phyloP scores from a whole-genome alignment of 2,329 filamentous ascomycete genomes.

The Diplodia sapinea region DNA sequence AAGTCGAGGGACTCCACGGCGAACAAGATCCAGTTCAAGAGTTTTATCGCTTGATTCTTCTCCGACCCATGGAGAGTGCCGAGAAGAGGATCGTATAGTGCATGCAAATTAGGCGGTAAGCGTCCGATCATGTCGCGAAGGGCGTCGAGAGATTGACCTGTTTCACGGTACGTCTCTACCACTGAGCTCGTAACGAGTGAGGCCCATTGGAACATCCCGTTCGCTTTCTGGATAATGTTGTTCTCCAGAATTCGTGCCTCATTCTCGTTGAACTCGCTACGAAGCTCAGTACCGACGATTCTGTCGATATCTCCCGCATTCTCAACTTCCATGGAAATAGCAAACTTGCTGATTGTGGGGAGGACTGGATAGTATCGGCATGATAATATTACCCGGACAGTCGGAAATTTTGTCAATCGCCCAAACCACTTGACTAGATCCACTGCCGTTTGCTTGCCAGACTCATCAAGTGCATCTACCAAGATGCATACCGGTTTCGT shows the following conservation, averaged over 20 bases:
- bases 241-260: neutral
- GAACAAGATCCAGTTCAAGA: neutral
- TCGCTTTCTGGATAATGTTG: neutral
- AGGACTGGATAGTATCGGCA: neutral
- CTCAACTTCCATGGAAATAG: neutral
- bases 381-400: neutral
- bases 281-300: neutral
- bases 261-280: neutral
- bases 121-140: neutral
- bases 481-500: neutral
- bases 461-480: neutral
- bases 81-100: neutral
- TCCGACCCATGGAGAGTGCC: neutral
- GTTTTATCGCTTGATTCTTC: neutral
- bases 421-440: neutral
- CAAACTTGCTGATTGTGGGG: neutral
- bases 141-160: neutral
- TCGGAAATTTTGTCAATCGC: neutral
- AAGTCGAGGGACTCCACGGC: neutral
- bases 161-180: neutral
- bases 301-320: neutral
- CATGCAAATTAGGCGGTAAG: neutral
- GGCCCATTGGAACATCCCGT: conserved; percentile 11
- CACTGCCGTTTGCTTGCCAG: neutral
- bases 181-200: neutral